phyloP scores from a whole-genome alignment of 345 rosid species.

The Eucalyptus dawsonii region DNA sequence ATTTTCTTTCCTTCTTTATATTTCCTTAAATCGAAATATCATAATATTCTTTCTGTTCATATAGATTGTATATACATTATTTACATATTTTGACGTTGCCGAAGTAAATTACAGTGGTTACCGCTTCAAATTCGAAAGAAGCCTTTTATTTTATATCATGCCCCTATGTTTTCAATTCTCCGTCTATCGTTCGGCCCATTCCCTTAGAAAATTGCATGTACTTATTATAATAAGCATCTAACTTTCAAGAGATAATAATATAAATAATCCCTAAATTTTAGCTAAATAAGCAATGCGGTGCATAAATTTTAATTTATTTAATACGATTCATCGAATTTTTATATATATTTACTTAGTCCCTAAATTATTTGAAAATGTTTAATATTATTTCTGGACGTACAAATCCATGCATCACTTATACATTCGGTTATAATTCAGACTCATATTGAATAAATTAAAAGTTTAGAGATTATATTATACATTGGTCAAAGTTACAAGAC shows the following conservation, averaged over 20 bases:
- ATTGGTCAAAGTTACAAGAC: rapidly evolving
- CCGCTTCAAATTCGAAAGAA: background rate
- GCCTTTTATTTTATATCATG: background rate
- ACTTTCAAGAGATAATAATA: background rate
- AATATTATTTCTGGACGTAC: rapidly evolving
- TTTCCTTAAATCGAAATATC: background rate
- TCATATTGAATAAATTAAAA: too few relatives aligned
- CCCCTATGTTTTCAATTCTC: background rate
- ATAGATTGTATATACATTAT: background rate
- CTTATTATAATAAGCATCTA: background rate
- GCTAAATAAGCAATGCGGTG: rapidly evolving
- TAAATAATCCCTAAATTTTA: too few relatives aligned
- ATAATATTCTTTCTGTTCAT: background rate
- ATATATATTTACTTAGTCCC: rapidly evolving
- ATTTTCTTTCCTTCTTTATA: background rate
- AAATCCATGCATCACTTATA: too few relatives aligned
- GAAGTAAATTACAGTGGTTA: background rate
- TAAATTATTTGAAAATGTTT: too few relatives aligned
- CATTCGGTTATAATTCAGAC: background rate
- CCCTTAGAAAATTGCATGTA: background rate
- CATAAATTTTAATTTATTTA: too few relatives aligned
- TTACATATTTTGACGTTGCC: background rate
- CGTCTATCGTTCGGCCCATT: rapidly evolving
- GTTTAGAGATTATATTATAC: rapidly evolving
- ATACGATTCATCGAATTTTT: rapidly evolving